These are phyloP conservation scores for Phaeotremella fagi DNA, from an alignment of 768 basidiomycete genomes.

Conservation along the genomic window DNA sequence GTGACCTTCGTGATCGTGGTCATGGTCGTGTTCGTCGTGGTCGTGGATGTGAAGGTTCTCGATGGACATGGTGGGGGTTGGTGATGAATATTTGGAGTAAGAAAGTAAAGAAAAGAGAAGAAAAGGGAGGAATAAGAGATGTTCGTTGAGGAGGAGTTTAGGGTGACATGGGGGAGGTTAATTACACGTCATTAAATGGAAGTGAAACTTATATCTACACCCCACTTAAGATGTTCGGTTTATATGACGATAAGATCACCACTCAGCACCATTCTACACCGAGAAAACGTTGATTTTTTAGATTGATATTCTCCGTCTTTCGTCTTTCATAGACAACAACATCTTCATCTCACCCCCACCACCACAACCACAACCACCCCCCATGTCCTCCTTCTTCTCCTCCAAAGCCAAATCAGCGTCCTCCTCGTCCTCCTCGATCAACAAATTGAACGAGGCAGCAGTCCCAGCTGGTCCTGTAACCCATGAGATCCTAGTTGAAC, in stretches of 20 bases:
- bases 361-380: too few species aligned
- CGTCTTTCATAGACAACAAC: neutral
- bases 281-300: neutral
- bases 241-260: neutral
- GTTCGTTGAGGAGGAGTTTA: neutral
- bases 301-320: neutral
- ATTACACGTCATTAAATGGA: conserved; percentile 4
- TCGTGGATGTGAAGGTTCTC: conserved; percentile 55
- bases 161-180: neutral
- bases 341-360: too few species aligned
- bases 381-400: conserved; percentile 39
- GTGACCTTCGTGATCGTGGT: conserved; percentile 61
- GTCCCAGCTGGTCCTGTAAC: conserved; percentile 44
- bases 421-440: conserved; percentile 23
- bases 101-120: neutral
- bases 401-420: conserved; percentile 24
- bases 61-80: conserved; percentile 58
- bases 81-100: too few species aligned
- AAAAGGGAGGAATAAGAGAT: neutral
- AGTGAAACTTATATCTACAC: too few species aligned
- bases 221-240: neutral
- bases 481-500: conserved; percentile 57
- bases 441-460: conserved; percentile 12
- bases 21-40: conserved; percentile 55
- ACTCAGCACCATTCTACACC: neutral